These are phyloP conservation scores for Candida lessepsii DNA, from an alignment of 805 yeast species.

Conservation along the genomic window DNA sequence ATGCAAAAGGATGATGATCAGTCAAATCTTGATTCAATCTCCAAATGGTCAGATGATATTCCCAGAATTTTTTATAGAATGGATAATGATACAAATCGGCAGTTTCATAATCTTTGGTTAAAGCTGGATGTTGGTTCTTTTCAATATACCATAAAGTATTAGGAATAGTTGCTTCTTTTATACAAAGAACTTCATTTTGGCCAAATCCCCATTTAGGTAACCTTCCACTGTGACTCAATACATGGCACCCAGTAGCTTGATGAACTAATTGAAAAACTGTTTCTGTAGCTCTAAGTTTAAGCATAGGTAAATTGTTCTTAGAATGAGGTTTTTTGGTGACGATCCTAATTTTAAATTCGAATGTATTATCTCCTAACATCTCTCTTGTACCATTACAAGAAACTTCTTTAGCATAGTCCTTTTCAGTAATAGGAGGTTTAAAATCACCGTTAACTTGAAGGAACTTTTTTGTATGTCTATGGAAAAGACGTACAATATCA, in stretches of 20 bases:
- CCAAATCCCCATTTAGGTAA: conserved; percentile 83
- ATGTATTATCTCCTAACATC: conserved; percentile 64
- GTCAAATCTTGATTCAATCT: conserved; percentile 46
- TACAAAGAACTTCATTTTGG: conserved; percentile 88
- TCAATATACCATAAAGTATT: conserved; percentile 78
- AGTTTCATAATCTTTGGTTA: conserved; percentile 22
- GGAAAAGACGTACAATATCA: conserved; percentile 64
- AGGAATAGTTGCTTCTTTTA: conserved; percentile 65
- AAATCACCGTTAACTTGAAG: conserved; percentile 62
- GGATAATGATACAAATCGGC: conserved; percentile 25
- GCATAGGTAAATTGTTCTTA: conserved; percentile 30
- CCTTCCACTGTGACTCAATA: conserved; percentile 69
- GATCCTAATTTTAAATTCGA: conserved; percentile 65
- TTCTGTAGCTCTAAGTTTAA: conserved; percentile 52
- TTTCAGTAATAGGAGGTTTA: conserved; percentile 87
- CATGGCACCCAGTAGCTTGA: conserved; percentile 61
- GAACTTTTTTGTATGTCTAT: conserved; percentile 62
- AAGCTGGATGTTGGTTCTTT: conserved; percentile 54
- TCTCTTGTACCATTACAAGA: conserved; percentile 65
- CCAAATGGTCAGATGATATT: conserved; percentile 59
- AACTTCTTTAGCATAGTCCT: conserved; percentile 86
- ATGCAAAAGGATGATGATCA: conserved; percentile 48
- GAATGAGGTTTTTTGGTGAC: conserved; percentile 32
- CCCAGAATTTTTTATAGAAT: conserved; percentile 51
- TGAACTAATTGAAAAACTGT: conserved; percentile 71